Percentiles rank a stretch among this genome's conserved stretches.
These are phyloP conservation scores for Dioscorea zingiberensis DNA, from an alignment of 106 monocot genomes.

Conservation along the genomic window DNA sequence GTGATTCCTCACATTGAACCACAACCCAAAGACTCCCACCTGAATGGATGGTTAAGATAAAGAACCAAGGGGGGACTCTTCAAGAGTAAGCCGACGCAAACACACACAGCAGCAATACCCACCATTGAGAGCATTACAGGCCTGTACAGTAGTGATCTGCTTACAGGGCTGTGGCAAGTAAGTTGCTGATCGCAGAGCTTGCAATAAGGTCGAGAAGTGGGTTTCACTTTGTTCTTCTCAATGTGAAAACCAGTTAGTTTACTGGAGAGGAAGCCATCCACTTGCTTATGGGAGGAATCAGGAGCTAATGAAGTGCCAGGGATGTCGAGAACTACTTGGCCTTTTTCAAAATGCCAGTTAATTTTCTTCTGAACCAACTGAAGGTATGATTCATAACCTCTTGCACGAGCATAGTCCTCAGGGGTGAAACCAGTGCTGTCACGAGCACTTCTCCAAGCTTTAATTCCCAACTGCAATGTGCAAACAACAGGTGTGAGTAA, in stretches of 20 bases:
- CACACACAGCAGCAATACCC: slow-evolving; percentile 71
- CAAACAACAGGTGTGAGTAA: slow-evolving; percentile 1
- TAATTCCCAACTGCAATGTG: slow-evolving; percentile 51
- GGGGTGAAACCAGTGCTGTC: slow-evolving; percentile 56
- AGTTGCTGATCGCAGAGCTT: slow-evolving; percentile 51
- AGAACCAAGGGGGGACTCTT: slow-evolving; percentile 54
- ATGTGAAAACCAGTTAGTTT: slow-evolving; percentile 32
- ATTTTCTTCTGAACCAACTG: slow-evolving; percentile 57
- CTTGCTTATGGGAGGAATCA: slow-evolving; percentile 4
- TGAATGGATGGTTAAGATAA: slow-evolving; percentile 49
- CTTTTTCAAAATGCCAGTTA: slow-evolving; percentile 11
- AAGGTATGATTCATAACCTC: slow-evolving; percentile 51
- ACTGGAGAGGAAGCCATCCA: not conserved
- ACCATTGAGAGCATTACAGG: slow-evolving; percentile 72
- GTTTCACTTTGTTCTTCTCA: slow-evolving; percentile 3
- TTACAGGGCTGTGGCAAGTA: not conserved
- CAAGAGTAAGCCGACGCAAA: slow-evolving; percentile 70
- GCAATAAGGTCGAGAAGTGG: slow-evolving; percentile 14
- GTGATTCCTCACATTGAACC: slow-evolving; percentile 38
- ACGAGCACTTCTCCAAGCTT: slow-evolving; percentile 54
- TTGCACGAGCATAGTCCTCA: slow-evolving; percentile 53
- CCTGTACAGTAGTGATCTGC: slow-evolving; percentile 42
- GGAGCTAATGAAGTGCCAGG: not conserved
- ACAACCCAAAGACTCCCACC: slow-evolving; percentile 60
- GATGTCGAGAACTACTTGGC: slow-evolving; percentile 44